Evolutionary conservation across 139 green algal genomes (phyloP), one percentile per base, ranked within the genome.

Genomic region (Chlorella vulgaris): DNA sequence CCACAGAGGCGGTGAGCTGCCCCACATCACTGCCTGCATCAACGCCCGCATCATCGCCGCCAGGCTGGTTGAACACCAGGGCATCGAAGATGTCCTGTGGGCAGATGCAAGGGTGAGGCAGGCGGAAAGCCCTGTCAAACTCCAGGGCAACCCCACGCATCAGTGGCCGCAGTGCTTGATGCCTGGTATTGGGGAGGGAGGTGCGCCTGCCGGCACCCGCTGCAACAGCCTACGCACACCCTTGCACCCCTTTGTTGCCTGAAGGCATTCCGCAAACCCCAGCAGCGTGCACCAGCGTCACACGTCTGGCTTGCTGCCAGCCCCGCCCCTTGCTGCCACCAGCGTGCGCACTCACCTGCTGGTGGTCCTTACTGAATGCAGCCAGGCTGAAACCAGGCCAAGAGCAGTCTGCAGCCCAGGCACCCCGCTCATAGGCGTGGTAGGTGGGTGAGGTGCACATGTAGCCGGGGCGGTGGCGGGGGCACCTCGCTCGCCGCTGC

Each of bases 51-150:
- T 13, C 70, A 4, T 60, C 39, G 31, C 28, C 63, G 29, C 31
- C 63, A 43, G 31, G n/a, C 31, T 43, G 29, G 63, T 19, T 70
- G 3, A 68, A 66, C 33, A 63, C 10, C 35, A 87, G n/a, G 78
- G 47, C 33, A 5, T 43, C 74, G 70, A 88, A 85, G 31, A 88
- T 88, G 79, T 88, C 84, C 84, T 81, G 63, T 74, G 69, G 35
- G 33, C 7, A 69, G 18, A 35, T 4, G 15, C 19, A 4, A 22
- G 40, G 26, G 7, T 29, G 7, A 35, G 31, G 31, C 18, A 29
- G 18, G 1, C 6, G 61, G n/a, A n/a, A n/a, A n/a, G n/a, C n/a
- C n/a, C n/a, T n/a, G n/a, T n/a, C n/a, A n/a, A n/a, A n/a, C n/a
- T n/a, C n/a, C n/a, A n/a, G n/a, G n/a, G n/a, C n/a, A n/a, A n/a